phyloP scores from a whole-genome alignment of 1,284 basidiomycete species.

The Microbotryum violaceum region DNA sequence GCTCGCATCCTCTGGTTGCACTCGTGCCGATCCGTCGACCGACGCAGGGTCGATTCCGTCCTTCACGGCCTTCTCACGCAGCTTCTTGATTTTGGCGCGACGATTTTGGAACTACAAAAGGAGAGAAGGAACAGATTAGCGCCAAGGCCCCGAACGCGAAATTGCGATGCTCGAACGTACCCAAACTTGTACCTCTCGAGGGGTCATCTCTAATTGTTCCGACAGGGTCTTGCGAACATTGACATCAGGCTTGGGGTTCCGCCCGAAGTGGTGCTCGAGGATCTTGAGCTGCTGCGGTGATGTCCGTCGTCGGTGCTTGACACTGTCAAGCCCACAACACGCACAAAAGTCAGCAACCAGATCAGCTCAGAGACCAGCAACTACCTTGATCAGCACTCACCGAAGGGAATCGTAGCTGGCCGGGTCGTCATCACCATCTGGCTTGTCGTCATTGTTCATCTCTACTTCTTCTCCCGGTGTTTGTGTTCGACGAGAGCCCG shows the following conservation, averaged over 20 bases:
- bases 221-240: slow-evolving; percentile 68
- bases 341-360: too few relatives aligned
- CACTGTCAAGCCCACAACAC: slow-evolving; percentile 10
- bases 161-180: slow-evolving; percentile 15
- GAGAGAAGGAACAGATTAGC: neutral
- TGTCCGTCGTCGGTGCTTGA: slow-evolving; percentile 39
- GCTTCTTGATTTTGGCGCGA: slow-evolving; percentile 38
- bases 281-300: slow-evolving; percentile 44
- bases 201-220: slow-evolving; percentile 75
- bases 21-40: neutral
- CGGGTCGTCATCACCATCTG: too few relatives aligned
- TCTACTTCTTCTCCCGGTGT: too few relatives aligned
- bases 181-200: slow-evolving; percentile 81
- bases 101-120: slow-evolving; percentile 38
- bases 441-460: too few relatives aligned
- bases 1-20: neutral
- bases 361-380: too few relatives aligned
- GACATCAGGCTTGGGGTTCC: slow-evolving; percentile 83
- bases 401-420: too few relatives aligned
- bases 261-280: slow-evolving; percentile 73
- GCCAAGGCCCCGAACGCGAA: slow-evolving; percentile 1
- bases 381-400: too few relatives aligned
- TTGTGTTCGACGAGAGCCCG: too few relatives aligned
- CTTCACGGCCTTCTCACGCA: slow-evolving; percentile 25
- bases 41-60: neutral